Evolutionary conservation across 2,329 filamentous ascomycete species (phyloP), one percentile per base, ranked within the genome.

Genomic region (Fusarium sterilihyphosum): DNA sequence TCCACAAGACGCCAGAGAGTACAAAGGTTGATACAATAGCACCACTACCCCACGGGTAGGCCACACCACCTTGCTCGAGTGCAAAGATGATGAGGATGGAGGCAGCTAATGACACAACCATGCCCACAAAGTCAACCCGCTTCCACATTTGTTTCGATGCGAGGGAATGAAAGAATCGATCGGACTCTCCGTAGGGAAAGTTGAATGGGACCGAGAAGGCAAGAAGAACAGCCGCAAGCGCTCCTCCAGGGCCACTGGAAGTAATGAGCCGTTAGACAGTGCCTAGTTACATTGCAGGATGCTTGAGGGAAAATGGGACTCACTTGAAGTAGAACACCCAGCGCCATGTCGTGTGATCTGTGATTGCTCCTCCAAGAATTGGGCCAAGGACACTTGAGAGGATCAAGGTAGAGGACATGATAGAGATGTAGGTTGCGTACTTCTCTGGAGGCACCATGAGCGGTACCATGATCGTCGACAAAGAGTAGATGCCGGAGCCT

Each of bases 11-110:
- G 6, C 61, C 41, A 16, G 70, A 62, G 6, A 74, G 37, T 11
- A 58, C 52, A 14, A 74, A 50, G 8, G 61, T 80, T 16, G 77
- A 70, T 9, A 86, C 79, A 9, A 87, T 81, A 10, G 81, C 69
- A 1, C 80, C 79, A 49, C 82, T 84, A 13, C 70, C 77, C 86
- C 86, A 88, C 8, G 82, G 73, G 58, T 84, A 86, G 11, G 78
- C 78, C 24, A 81, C 74, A 10, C 86, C 85, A 11, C 79, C 85
- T 70, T 86, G 81, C 53, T 88, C 83, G 20, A 88, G 78, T 3
- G 83, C 85, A 44, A 86, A 84, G 22, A 87, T 82, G n/a, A 88
- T 73, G 8, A 87, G 79, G 8, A 85, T 81, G 0, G 85, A 85
- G 8, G 82, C 81, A 1, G 80, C 81, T 12, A 88, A 79, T 2